Base-by-base conservation (phyloP, 1,284 basidiomycete species). In the Puccinia hordei region DNA sequence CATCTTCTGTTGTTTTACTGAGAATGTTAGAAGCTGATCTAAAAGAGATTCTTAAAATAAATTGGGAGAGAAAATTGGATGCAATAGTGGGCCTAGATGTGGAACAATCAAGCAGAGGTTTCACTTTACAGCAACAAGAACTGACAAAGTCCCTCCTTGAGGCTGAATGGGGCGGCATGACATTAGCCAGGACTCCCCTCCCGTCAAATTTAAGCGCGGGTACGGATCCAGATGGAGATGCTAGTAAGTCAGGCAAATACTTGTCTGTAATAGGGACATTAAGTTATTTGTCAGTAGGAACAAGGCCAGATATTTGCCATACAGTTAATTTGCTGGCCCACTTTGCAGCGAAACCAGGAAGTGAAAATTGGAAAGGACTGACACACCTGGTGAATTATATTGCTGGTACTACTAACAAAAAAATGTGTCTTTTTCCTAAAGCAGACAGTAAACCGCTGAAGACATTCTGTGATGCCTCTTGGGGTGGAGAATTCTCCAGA, bases 401-500 rank as follows among this genome's bases (percentile, higher is more conserved):
- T 1, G 69, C 51, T 13, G 51, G 46, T 0, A 73, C 0, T 10
- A 27, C 12, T 5, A 17, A n/a, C 3, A 6, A 19, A 5, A 6
- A 19, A 8, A 3, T 51, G 13, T 19, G 22, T 51, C 49, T 51
- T 51, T 51, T 51, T 19, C 49, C 49, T 6, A 9, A 5, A 19
- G 17, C 49, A 8, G 49, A 51, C 17, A 15, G 4, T n/a, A 51
- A 51, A 15, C 38, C 13, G 41, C 41, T 69, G 13, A 38, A 69
- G 13, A 69, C 66, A 12, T 69, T 44, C n/a, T 30, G n/a, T 22
- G 49, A 51, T 73, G 41, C 44, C 15, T 27, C 33, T 13, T 30
- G 49, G 51, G 72, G 72, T 1, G 49, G 72, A 3, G 72, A 59
- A 35, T 57, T 30, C 24, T 74, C 72, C 4, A 55, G 72, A 17